Base-by-base conservation (phyloP, 2,329 filamentous ascomycete genomes). In the Ascochyta pisi region DNA sequence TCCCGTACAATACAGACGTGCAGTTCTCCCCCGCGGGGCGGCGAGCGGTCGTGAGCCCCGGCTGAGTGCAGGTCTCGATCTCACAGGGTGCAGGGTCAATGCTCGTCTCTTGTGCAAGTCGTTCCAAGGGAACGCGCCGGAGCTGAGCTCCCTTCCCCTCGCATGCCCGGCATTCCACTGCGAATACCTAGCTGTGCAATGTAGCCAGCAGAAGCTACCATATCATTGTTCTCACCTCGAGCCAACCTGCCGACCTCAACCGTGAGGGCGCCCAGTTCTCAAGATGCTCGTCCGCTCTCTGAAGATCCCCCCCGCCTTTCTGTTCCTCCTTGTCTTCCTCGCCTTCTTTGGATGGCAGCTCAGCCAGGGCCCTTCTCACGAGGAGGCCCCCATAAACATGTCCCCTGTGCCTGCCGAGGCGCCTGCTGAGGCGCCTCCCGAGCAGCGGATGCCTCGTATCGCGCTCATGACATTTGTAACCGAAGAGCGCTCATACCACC, bases 381-480 rank as follows among this genome's bases (percentile, higher is more conserved):
- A 67, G 31, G 42, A 53, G 8, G 40, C 38, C 22, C 34, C 51
- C 9, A 47, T 58, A 10, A 39, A 41, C 12, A 53, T 50, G 35
- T 46, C 60, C 5, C 57, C 63, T 22, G 39, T 52, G 23, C 49
- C 60, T 19, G 54, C 61, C 1, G 56, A 60, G 7, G 60, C 45
- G 8, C 34, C 40, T 6, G 23, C 31, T 24, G 50, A 60, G 7
- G 60, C 45, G 8, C 34, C 40, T 6, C 29, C 31, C 27, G 50
- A 60, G 40, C 63, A 57, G 33, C 66, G 61, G 37, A 29, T 50
- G 31, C 66, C 63, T 8, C 65, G 70, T 19, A 65, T 77, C 12
- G 74, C 72, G 16, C 60, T 77, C 35, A 62, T 76, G 50, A 76
- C 74, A 0, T 76, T 76, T 42, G 67, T 73, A 6, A 76, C 74